phyloP scores from a whole-genome alignment of 257 asterid genomes.

The Ajuga chamaepitys region DNA sequence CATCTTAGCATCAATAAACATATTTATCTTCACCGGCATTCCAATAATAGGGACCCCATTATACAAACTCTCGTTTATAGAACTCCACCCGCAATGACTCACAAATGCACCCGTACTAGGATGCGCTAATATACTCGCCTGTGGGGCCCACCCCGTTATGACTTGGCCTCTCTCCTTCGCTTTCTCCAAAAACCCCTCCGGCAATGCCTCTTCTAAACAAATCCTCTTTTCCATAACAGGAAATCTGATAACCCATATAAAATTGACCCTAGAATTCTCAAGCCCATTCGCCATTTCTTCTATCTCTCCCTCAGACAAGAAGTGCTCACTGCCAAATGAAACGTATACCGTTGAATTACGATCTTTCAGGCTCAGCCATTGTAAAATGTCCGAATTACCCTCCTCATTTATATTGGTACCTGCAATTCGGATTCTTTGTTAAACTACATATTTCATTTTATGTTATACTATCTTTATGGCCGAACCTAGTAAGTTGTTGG shows the following conservation, averaged over 20 bases:
- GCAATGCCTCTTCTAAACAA: conserved; percentile 11
- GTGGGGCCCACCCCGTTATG: conserved; percentile 29
- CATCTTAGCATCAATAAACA: conserved; percentile 17
- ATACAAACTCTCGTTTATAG: conserved; percentile 23
- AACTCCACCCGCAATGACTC: conserved; percentile 44
- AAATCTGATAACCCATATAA: conserved; percentile 27
- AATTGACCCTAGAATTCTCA: conserved; percentile 13
- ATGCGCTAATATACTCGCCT: conserved; percentile 24
- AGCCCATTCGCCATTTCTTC: conserved; percentile 17
- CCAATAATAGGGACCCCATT: conserved; percentile 29
- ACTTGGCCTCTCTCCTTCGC: conserved; percentile 15
- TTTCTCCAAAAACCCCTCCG: conserved; percentile 20
- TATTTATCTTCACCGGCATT: conserved; percentile 29
- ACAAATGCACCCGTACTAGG: conserved; percentile 25
- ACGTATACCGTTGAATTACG: conserved; percentile 13
- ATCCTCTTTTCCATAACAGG: background rate
- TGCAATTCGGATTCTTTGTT: too few relatives aligned
- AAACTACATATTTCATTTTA: too few relatives aligned
- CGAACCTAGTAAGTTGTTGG: too few relatives aligned
- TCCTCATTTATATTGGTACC: background rate
- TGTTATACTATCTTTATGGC: too few relatives aligned
- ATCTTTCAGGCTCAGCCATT: conserved; percentile 21
- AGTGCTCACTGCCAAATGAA: conserved; percentile 30
- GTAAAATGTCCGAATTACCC: background rate
- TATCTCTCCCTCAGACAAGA: conserved; percentile 14